Evolutionary conservation across 176 grass and related monocot genomes (phyloP), one percentile per base, ranked within the genome.

Genomic region (Cenchrus americanus): DNA sequence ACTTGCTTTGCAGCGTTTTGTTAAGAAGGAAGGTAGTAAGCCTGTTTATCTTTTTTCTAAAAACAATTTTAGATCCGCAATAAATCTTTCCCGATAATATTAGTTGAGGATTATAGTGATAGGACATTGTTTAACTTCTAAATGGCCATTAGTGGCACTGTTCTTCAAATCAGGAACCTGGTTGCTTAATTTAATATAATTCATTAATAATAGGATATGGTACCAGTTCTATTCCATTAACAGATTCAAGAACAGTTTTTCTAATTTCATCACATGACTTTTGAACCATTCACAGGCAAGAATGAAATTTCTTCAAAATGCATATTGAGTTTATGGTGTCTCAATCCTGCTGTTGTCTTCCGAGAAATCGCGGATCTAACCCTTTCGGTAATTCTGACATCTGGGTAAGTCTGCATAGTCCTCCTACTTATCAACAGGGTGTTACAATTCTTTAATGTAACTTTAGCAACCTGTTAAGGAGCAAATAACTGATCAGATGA

Each of bases 301-400:
- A 34, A 84, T 61, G 67, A 40, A 12, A 72, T 24, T 86, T 65
- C 86, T 70, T 82, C 84, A 52, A 94, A 86, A 82, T 86, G 80
- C 80, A 91, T 75, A 60, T 84, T 98, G 73, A 98, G 96, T 83
- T 91, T 98, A 54, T 98, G 96, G 96, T 98, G 96, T 78, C 89
- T 98, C 55, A 95, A 93, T 88, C 96, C 96, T 74, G 82, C 91
- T 84, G 83, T 98, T 84, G 91, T 95, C 73, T 98, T 98, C 77
- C 87, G 61, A 88, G 96, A 87, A 43, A 95, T 98, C 77, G 96
- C 92, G 72, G 70, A 87, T 84, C 54, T 85, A 14, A 88, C 89
- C 69, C 96, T 91, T 75, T 98, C 96, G 50, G 89, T 98, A 82
- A 95, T 98, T 82, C 87, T 98, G 71, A 98, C 96, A 73, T 98